Conservation (phyloP, 1,139 yeast genomes). For the Kluyveromyces sp. region DNA sequence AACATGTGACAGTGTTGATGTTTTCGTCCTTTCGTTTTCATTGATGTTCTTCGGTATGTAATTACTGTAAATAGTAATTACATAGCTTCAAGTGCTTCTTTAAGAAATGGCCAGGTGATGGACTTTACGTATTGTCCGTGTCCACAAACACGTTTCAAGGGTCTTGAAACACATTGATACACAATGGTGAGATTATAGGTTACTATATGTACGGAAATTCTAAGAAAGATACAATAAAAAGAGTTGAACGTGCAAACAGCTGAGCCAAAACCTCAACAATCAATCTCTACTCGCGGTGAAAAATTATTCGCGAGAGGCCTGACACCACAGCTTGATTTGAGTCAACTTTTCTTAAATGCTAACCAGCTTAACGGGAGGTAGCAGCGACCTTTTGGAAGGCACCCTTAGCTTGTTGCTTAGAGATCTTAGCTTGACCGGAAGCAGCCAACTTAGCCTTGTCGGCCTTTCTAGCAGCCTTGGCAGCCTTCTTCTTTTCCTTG, state of each 20-base stretch:
- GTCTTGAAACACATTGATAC: slow-evolving; percentile 4
- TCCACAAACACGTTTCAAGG: not conserved
- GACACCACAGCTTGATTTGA: not conserved
- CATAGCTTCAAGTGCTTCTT: not conserved
- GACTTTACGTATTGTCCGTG: too few relatives aligned
- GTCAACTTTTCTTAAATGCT: not conserved
- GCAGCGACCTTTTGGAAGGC: slow-evolving; percentile 95
- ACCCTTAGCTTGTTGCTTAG: slow-evolving; percentile 87
- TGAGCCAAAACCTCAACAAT: not conserved
- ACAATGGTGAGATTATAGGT: slow-evolving; percentile 7
- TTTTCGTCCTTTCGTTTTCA: not conserved
- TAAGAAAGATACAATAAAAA: slow-evolving; percentile 1
- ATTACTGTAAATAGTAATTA: slow-evolving; percentile 4
- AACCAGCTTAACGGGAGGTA: slow-evolving; percentile 79
- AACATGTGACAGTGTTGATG: not conserved
- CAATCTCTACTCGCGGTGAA: not conserved
- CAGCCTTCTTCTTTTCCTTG: slow-evolving; percentile 93
- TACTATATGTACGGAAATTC: slow-evolving; percentile 5
- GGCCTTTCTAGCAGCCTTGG: slow-evolving; percentile 91
- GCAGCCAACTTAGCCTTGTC: slow-evolving; percentile 84
- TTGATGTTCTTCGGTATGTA: not conserved
- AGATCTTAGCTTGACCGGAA: slow-evolving; percentile 55
- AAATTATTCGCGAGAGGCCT: not conserved
- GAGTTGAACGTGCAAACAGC: not conserved
- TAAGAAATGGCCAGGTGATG: not conserved